Base-by-base conservation (phyloP, 305 asterid genomes). In the Ajuga reptans region DNA sequence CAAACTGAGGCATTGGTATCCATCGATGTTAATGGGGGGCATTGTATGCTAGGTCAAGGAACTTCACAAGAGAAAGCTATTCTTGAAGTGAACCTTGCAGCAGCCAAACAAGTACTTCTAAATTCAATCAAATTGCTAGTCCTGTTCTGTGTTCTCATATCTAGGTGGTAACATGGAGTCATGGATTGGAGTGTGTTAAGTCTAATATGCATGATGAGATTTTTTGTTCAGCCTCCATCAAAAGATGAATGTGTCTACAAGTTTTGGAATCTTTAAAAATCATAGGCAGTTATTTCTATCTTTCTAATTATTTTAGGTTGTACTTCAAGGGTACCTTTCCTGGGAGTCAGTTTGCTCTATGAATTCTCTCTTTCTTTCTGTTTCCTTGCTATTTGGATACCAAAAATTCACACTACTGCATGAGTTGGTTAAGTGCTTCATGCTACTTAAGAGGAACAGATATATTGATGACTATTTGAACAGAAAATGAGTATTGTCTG, bases 21-120 rank as follows among this genome's bases (percentile, higher is more conserved):
- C 64, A 86, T 94, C 72, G 99, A 94, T 80, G 99, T 94, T 72
- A 94, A 94, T 80, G 97, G 99, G 53, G 99, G 97, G 14, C 97
- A 87, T 2, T 91, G 96, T 79, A 84, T 94, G 93, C 91, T 94
- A 72, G 95, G 99, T 72, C 86, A 94, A 82, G 96, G 96, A 69
- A 89, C 91, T 53, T 94, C 97, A 64, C 95, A 89, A 79, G 96
- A 94, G 82, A 87, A 77, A 43, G 99, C 97, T 74, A 83, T 91
- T 82, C 91, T 91, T 72, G 90, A 89, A 76, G 97, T 91, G 68
- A 94, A 94, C 86, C 96, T 91, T 46, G 90, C 89, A 42, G 99
- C 97, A 75, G 96, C 96, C 64, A 89, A 87, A 80, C 96, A 93
- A 75, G 99, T 93, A 91, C 58, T 53, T 67, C 46, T 21, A 31